Evolutionary conservation across 2,329 filamentous ascomycete genomes (phyloP).

Genomic region (Colletotrichum scovillei): DNA sequence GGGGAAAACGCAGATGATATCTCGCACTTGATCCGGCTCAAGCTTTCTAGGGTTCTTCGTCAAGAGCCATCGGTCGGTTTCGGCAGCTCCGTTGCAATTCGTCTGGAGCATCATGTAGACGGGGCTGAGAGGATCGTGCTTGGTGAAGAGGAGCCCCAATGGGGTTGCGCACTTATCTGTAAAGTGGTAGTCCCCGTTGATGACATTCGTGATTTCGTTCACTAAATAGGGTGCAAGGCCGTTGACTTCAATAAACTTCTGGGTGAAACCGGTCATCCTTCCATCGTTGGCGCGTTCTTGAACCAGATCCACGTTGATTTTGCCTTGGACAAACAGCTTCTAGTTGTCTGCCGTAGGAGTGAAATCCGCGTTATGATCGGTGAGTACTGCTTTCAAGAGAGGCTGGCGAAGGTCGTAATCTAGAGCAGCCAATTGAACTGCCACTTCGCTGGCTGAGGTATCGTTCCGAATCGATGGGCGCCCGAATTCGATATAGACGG

Average conservation of each 20-base stretch:
- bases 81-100: not conserved
- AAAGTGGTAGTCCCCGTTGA: not conserved
- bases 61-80: constrained; percentile 22
- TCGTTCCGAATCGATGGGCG: not conserved
- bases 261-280: not conserved
- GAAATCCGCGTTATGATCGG: not conserved
- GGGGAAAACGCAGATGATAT: not conserved
- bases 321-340: constrained; percentile 24
- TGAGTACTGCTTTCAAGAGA: constrained; percentile 11
- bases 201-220: not conserved
- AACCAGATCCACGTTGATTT: constrained; percentile 4
- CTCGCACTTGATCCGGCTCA: constrained; percentile 12
- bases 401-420: constrained; percentile 18
- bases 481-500: not conserved
- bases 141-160: constrained; percentile 11
- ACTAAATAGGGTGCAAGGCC: not conserved
- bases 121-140: not conserved
- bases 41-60: constrained; percentile 15
- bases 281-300: not conserved
- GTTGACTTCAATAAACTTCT: not conserved
- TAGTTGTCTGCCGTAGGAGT: constrained; percentile 15
- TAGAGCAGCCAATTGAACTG: not conserved
- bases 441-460: not conserved
- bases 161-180: constrained; percentile 24
- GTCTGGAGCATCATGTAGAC: constrained; percentile 15